A percentile compares a stretch with the other conserved stretches of the same genome.
phyloP scores from a whole-genome alignment of 2,329 filamentous ascomycete species.

The Chaetomiaceae sp. region DNA sequence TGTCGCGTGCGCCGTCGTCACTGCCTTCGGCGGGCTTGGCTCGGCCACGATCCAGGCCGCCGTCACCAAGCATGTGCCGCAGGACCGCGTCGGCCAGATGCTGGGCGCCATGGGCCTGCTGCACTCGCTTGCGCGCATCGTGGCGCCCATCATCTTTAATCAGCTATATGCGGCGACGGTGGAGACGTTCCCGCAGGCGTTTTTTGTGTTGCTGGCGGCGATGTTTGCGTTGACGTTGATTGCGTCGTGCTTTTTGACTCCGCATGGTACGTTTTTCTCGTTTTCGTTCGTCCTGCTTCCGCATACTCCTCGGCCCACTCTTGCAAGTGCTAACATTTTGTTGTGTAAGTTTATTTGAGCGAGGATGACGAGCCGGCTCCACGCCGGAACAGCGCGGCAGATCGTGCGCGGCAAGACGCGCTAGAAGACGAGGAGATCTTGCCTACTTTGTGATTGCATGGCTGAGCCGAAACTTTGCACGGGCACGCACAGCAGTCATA shows the following conservation, averaged over 20 bases:
- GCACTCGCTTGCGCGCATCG: conserved; percentile 72
- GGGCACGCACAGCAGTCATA: too few relatives aligned
- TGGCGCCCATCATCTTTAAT: conserved; percentile 79
- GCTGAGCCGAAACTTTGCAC: too few relatives aligned
- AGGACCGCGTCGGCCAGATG: conserved; percentile 76
- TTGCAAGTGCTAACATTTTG: conserved; percentile 4
- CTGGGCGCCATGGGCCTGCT: conserved; percentile 81
- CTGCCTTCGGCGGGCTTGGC: conserved; percentile 75
- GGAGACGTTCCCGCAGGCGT: conserved; percentile 67
- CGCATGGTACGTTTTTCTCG: conserved; percentile 72
- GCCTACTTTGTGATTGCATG: conserved; percentile 8
- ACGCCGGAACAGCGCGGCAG: not conserved
- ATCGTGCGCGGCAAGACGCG: conserved; percentile 8
- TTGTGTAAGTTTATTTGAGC: conserved; percentile 19
- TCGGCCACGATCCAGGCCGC: conserved; percentile 78
- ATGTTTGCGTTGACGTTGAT: conserved; percentile 62
- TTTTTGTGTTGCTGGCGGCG: conserved; percentile 67
- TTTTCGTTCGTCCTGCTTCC: not conserved
- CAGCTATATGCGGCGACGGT: conserved; percentile 80
- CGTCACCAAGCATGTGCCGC: conserved; percentile 84
- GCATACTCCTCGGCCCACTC: too few relatives aligned
- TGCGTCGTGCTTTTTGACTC: conserved; percentile 63
- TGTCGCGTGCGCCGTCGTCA: conserved; percentile 63
- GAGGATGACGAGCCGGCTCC: conserved; percentile 15
- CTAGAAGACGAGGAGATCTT: conserved; percentile 23